Percentiles rank a stretch among this genome's conserved stretches.
phyloP scores from a whole-genome alignment of 2,329 filamentous ascomycete genomes.

The Ascochyta pisi region DNA sequence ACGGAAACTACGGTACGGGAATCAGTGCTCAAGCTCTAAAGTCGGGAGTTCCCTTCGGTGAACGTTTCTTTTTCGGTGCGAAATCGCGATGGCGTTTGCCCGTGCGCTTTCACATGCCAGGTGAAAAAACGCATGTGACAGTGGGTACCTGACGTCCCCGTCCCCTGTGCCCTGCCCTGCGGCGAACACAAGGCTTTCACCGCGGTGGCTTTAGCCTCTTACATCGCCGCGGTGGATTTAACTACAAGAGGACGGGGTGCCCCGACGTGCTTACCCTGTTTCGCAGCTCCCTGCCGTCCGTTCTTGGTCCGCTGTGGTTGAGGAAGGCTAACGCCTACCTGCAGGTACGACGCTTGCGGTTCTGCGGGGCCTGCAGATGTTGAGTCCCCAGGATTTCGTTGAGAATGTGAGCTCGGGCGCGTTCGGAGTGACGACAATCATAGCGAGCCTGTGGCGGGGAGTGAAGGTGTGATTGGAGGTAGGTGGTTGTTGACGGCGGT shows the following conservation, averaged over 20 bases:
- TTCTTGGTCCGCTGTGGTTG: slow-evolving; percentile 1
- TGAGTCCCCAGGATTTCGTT: slow-evolving; percentile 10
- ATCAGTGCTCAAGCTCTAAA: slow-evolving; percentile 21
- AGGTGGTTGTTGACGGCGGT: background rate
- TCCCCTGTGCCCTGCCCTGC: background rate
- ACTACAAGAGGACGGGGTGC: slow-evolving; percentile 15
- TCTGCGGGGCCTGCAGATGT: slow-evolving; percentile 14
- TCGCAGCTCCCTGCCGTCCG: background rate
- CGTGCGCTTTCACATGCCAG: slow-evolving; percentile 18
- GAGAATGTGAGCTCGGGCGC: slow-evolving; percentile 7
- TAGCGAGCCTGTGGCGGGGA: background rate
- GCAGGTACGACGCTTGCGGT: slow-evolving; percentile 13
- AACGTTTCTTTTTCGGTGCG: slow-evolving; percentile 8
- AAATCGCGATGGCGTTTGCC: slow-evolving; percentile 17
- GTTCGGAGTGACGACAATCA: slow-evolving; percentile 1
- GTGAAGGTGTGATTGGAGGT: slow-evolving; percentile 3
- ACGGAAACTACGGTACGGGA: slow-evolving; percentile 22
- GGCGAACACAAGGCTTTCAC: slow-evolving; percentile 6
- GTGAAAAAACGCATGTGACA: slow-evolving; percentile 16
- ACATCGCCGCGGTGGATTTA: slow-evolving; percentile 16
- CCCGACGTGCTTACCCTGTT: background rate
- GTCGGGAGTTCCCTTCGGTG: slow-evolving; percentile 15
- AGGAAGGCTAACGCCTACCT: slow-evolving; percentile 10
- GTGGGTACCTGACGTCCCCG: slow-evolving; percentile 12
- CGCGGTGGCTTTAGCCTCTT: slow-evolving; percentile 19